A percentile compares a stretch with the other conserved stretches of the same genome.
These are phyloP conservation scores for Blastocystis sp. DNA, from an alignment of 352 stramenopile species.

Conservation along the genomic window DNA sequence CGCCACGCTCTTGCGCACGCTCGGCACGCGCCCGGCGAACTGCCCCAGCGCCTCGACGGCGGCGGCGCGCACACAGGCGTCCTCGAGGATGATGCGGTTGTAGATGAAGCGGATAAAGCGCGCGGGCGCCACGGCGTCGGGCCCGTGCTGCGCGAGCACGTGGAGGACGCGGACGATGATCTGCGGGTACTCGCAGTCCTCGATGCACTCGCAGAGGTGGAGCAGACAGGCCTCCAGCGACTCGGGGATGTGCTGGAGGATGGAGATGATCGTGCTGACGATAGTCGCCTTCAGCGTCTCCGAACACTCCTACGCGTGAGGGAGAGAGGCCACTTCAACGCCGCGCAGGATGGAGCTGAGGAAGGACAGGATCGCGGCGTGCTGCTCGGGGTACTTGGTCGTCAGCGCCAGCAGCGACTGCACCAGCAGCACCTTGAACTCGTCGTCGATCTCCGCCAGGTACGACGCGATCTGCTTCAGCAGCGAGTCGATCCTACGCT, in stretches of 20 bases:
- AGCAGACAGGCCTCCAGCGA: slow-evolving; percentile 87
- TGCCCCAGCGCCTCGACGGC: slow-evolving; percentile 90
- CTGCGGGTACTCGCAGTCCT: slow-evolving; percentile 89
- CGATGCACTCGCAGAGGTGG: slow-evolving; percentile 99
- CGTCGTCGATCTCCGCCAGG: slow-evolving; percentile 96
- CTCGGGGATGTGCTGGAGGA: slow-evolving; percentile 92
- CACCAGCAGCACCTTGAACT: slow-evolving; percentile 99
- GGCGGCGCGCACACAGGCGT: slow-evolving; percentile 89
- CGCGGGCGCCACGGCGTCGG: slow-evolving; percentile 85
- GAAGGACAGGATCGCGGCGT: slow-evolving; percentile 93
- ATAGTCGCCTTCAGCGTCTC: slow-evolving; percentile 99
- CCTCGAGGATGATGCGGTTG: slow-evolving; percentile 98
- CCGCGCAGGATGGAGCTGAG: slow-evolving; percentile 92
- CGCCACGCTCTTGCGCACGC: slow-evolving; percentile 86
- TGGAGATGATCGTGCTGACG: slow-evolving; percentile 90
- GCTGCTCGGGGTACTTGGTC: slow-evolving; percentile 94
- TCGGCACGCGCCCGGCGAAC: slow-evolving; percentile 89
- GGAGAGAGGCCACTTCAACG: slow-evolving; percentile 68
- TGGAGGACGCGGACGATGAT: slow-evolving; percentile 73
- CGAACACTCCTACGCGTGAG: slow-evolving; percentile 79
- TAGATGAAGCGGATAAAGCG: slow-evolving; percentile 99
- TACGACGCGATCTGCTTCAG: slow-evolving; percentile 93
- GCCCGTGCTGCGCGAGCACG: slow-evolving; percentile 79
- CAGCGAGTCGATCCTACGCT: slow-evolving; percentile 77
- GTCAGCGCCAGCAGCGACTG: slow-evolving; percentile 92